phyloP scores from a whole-genome alignment of 176 grass and related monocot species.

The maize (Zea mays) region Zm-B73-REFERENCE-NAM-5.0 NC_050098.1:183209501-183210000 shows the following conservation, averaged over 20 bases:
- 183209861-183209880: slow-evolving; percentile 72
- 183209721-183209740: slow-evolving; percentile 87
- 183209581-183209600: slow-evolving; percentile 95
- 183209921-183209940: slow-evolving; percentile 89
- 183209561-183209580: slow-evolving; percentile 89
- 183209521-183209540: slow-evolving; percentile 71
- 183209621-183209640: slow-evolving; percentile 94
- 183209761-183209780: slow-evolving; percentile 83
- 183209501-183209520: slow-evolving; percentile 90
- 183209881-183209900: slow-evolving; percentile 88
- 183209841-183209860: slow-evolving; percentile 94
- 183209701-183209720: slow-evolving; percentile 74
- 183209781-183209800: slow-evolving; percentile 86
- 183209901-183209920: slow-evolving; percentile 92
- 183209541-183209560: slow-evolving; percentile 80
- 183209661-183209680: slow-evolving; percentile 92
- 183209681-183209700: slow-evolving; percentile 85
- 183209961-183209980: slow-evolving; percentile 62
- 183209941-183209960: slow-evolving; percentile 60
- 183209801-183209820: slow-evolving; percentile 70
- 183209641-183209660: slow-evolving; percentile 95
- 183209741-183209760: slow-evolving; percentile 99
- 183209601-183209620: slow-evolving; percentile 92
- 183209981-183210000: slow-evolving; percentile 44
- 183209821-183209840: slow-evolving; percentile 85